These are phyloP conservation scores for Thielaviopsis euricoi DNA, from an alignment of 2,329 filamentous ascomycete genomes.

Conservation along the genomic window DNA sequence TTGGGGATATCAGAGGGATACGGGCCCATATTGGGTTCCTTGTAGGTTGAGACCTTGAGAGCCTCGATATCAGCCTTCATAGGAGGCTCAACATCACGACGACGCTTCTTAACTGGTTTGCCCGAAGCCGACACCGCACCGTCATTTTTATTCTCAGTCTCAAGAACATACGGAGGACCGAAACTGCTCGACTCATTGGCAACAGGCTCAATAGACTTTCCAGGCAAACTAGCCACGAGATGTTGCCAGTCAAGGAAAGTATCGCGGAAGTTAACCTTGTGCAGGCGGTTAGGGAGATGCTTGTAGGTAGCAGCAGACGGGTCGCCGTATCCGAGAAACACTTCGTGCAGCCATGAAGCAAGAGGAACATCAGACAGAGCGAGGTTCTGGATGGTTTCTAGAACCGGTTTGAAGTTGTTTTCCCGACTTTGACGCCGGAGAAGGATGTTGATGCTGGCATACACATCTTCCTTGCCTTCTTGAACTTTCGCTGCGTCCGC, in stretches of 20 bases:
- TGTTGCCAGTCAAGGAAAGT: conserved; percentile 96
- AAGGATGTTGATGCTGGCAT: conserved; percentile 71
- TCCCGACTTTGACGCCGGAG: conserved; percentile 71
- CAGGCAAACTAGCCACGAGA: conserved; percentile 75
- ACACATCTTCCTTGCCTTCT: conserved; percentile 59
- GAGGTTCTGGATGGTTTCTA: conserved; percentile 80
- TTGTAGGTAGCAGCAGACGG: conserved; percentile 77
- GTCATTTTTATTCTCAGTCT: conserved; percentile 36
- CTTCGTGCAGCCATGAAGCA: conserved; percentile 85
- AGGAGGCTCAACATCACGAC: conserved; percentile 56
- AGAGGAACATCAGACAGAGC: conserved; percentile 72
- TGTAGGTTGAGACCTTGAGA: conserved; percentile 77
- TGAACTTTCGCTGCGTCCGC: conserved; percentile 51
- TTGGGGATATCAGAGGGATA: conserved; percentile 76
- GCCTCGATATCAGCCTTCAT: conserved; percentile 47
- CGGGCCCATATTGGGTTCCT: conserved; percentile 72
- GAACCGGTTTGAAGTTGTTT: conserved; percentile 91
- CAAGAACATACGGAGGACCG: conserved; percentile 73
- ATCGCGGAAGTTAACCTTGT: conserved; percentile 75
- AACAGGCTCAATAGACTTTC: conserved; percentile 66
- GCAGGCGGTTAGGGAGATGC: conserved; percentile 59
- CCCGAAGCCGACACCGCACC: conserved; percentile 35
- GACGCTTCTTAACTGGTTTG: conserved; percentile 63
- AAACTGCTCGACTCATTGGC: conserved; percentile 58
- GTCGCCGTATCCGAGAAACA: conserved; percentile 94